Conservation (phyloP, 805 yeast species). For the Saturnispora saitoi region DNA sequence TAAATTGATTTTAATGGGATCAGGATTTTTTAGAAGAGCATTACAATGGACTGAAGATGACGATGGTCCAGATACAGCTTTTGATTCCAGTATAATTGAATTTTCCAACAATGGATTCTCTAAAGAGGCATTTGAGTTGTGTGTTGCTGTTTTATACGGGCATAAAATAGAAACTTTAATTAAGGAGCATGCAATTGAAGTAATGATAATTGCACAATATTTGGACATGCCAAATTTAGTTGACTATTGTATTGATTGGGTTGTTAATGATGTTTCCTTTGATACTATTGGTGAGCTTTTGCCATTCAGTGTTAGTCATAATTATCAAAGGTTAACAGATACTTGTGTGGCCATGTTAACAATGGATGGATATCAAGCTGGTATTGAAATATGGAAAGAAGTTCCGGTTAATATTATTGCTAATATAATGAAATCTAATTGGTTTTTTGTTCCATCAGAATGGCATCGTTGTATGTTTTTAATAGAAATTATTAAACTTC, state of each 20-base stretch:
- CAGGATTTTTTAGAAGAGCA: conserved; percentile 40
- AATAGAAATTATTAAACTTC: conserved; percentile 3
- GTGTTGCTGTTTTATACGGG: conserved; percentile 41
- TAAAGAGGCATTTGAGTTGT: conserved; percentile 39
- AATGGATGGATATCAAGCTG: conserved; percentile 42
- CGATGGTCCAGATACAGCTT: not conserved
- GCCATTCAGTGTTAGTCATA: conserved; percentile 4
- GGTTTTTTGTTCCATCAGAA: conserved; percentile 45
- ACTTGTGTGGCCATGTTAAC: conserved; percentile 23
- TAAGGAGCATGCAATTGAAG: conserved; percentile 29
- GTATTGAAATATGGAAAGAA: conserved; percentile 38
- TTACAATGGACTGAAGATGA: conserved; percentile 35
- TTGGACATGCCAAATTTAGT: conserved; percentile 39
- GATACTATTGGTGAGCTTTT: conserved; percentile 5
- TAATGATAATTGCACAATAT: conserved; percentile 44
- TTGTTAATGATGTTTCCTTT: conserved; percentile 1
- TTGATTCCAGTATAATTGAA: conserved; percentile 1
- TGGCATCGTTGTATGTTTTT: conserved; percentile 45
- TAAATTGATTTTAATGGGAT: conserved; percentile 34
- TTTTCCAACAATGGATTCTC: conserved; percentile 34
- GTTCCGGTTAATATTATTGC: conserved; percentile 36
- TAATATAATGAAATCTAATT: conserved; percentile 39
- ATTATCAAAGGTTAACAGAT: conserved; percentile 7
- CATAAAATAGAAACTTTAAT: conserved; percentile 28
- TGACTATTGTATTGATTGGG: conserved; percentile 24